These are phyloP conservation scores for Myxozyma vanderwaltii DNA, from an alignment of 805 yeast genomes.

Conservation along the genomic window DNA sequence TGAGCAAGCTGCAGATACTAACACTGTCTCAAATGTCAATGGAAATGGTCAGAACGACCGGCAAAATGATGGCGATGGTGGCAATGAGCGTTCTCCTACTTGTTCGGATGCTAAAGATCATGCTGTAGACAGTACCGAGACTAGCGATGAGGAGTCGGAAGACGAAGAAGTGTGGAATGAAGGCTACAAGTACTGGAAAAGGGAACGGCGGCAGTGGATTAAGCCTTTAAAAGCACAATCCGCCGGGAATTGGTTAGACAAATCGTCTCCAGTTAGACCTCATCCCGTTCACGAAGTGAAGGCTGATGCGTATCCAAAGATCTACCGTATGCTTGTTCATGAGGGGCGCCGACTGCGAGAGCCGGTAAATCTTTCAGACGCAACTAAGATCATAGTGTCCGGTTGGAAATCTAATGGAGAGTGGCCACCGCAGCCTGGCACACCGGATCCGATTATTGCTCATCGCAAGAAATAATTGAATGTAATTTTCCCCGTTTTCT, in stretches of 20 bases:
- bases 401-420: conserved; percentile 83
- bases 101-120: background rate
- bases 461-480: conserved; percentile 15
- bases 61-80: background rate
- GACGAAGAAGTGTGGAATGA: conserved; percentile 49
- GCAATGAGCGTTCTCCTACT: background rate
- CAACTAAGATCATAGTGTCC: conserved; percentile 67
- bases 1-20: background rate
- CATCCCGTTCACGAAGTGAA: conserved; percentile 35
- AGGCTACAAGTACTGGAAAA: conserved; percentile 69
- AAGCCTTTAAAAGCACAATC: conserved; percentile 1
- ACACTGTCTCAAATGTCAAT: background rate
- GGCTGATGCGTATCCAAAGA: conserved; percentile 43
- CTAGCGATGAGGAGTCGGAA: conserved; percentile 29
- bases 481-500: too few relatives aligned
- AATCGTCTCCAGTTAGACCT: conserved; percentile 31
- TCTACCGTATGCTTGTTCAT: conserved; percentile 70
- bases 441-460: conserved; percentile 29
- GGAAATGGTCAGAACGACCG: background rate
- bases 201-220: conserved; percentile 68
- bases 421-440: conserved; percentile 50
- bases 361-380: conserved; percentile 74
- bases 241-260: conserved; percentile 14
- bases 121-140: conserved; percentile 4
- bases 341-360: conserved; percentile 66